Percentiles rank a stretch among this genome's conserved stretches.
These are phyloP conservation scores for Ogataea neopini DNA, from an alignment of 805 yeast genomes.

Conservation along the genomic window DNA sequence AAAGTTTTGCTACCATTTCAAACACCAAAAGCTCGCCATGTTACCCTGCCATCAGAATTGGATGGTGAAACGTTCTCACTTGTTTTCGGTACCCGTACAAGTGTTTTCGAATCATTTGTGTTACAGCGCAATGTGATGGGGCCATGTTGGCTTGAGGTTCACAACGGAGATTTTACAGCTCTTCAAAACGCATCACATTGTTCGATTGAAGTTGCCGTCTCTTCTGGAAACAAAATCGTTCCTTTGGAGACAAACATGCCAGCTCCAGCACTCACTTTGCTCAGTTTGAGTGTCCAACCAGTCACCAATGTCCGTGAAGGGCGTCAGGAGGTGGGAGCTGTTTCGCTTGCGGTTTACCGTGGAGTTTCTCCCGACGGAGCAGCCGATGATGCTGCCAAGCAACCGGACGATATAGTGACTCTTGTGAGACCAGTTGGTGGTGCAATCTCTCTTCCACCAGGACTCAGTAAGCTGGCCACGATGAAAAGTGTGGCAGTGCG, in stretches of 20 bases:
- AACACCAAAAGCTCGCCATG: slow-evolving; percentile 53
- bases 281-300: slow-evolving; percentile 80
- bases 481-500: slow-evolving; percentile 54
- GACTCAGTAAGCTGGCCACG: slow-evolving; percentile 61
- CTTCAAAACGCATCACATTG: slow-evolving; percentile 75
- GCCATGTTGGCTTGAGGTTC: slow-evolving; percentile 91
- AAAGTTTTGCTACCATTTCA: slow-evolving; percentile 75
- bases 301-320: slow-evolving; percentile 71
- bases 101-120: slow-evolving; percentile 83
- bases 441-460: slow-evolving; percentile 67
- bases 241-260: slow-evolving; percentile 44
- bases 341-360: slow-evolving; percentile 71
- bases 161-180: slow-evolving; percentile 58
- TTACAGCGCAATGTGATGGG: slow-evolving; percentile 87
- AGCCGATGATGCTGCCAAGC: slow-evolving; percentile 49
- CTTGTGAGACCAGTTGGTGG: slow-evolving; percentile 78
- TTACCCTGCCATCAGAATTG: slow-evolving; percentile 57
- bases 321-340: slow-evolving; percentile 84
- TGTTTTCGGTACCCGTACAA: slow-evolving; percentile 76
- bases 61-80: slow-evolving; percentile 75
- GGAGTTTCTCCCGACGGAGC: slow-evolving; percentile 76
- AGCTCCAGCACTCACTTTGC: slow-evolving; percentile 70
- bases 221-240: slow-evolving; percentile 46
- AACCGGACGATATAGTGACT: slow-evolving; percentile 64
- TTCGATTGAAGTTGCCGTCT: slow-evolving; percentile 67